Conservation (phyloP, 345 rosid species). For the Noccaea caerulescens region DNA sequence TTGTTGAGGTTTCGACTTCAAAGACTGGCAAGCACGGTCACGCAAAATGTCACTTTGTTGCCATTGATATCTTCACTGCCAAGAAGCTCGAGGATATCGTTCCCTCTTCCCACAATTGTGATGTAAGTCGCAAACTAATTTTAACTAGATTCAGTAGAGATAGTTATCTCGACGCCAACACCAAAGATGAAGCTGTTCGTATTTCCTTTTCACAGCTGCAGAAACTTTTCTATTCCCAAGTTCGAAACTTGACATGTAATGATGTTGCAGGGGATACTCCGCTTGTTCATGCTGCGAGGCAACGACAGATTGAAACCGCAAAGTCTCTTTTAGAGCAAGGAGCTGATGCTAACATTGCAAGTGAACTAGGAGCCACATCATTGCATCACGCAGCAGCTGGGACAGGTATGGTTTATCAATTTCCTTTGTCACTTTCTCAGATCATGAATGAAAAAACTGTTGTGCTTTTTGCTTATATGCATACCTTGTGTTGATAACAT, state of each 20-base stretch:
- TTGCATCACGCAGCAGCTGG: slow-evolving; percentile 92
- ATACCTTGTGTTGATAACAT: too few species aligned
- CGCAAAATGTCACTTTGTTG: slow-evolving; percentile 94
- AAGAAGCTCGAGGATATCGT: slow-evolving; percentile 95
- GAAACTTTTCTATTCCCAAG: too few species aligned
- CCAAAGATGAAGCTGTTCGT: slow-evolving; percentile 66
- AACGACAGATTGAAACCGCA: slow-evolving; percentile 74
- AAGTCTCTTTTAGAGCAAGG: slow-evolving; percentile 81
- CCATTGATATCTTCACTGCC: slow-evolving; percentile 76
- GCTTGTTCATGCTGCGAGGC: slow-evolving; percentile 89
- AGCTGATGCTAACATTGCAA: slow-evolving; percentile 70
- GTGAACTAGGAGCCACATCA: slow-evolving; percentile 85
- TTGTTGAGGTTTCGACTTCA: slow-evolving; percentile 88
- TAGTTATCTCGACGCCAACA: slow-evolving; percentile 52
- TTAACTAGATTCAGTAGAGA: neutral
- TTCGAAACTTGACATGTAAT: too few species aligned
- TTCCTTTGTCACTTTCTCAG: neutral
- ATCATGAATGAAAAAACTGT: neutral
- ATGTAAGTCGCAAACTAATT: slow-evolving; percentile 43
- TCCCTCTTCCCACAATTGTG: slow-evolving; percentile 91
- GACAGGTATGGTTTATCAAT: slow-evolving; percentile 50
- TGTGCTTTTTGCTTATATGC: slow-evolving; percentile 7
- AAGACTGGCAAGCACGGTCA: slow-evolving; percentile 94
- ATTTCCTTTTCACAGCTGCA: too few species aligned
- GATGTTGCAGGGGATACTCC: slow-evolving; percentile 64